A percentile compares a stretch with the other conserved stretches of the same genome.
These are phyloP conservation scores for Saccharomycopsis crataegensis DNA, from an alignment of 1,139 yeast genomes.

Conservation along the genomic window DNA sequence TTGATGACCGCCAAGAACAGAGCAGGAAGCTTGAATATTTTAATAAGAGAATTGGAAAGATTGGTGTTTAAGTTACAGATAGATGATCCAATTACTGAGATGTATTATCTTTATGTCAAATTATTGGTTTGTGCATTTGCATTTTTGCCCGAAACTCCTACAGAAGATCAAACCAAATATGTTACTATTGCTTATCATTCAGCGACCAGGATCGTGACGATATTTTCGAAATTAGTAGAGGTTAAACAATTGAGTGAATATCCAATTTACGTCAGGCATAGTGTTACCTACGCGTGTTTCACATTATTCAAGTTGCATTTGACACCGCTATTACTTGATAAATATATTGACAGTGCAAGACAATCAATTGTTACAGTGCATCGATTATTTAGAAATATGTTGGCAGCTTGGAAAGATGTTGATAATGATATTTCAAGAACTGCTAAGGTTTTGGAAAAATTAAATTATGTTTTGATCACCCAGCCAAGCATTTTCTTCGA, in stretches of 20 bases:
- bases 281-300: slow-evolving; percentile 75
- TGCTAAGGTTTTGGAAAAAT: slow-evolving; percentile 85
- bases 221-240: slow-evolving; percentile 66
- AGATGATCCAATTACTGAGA: slow-evolving; percentile 66
- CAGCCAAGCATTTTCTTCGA: slow-evolving; percentile 77
- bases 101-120: slow-evolving; percentile 70
- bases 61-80: slow-evolving; percentile 55
- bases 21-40: slow-evolving; percentile 66
- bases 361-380: slow-evolving; percentile 93
- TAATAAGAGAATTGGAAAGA: slow-evolving; percentile 73
- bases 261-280: slow-evolving; percentile 82
- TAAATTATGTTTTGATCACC: slow-evolving; percentile 79
- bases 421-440: slow-evolving; percentile 88
- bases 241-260: slow-evolving; percentile 65
- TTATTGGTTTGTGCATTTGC: slow-evolving; percentile 85
- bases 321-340: slow-evolving; percentile 68
- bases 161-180: slow-evolving; percentile 79
- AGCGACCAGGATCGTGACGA: slow-evolving; percentile 76
- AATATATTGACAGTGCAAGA: slow-evolving; percentile 79
- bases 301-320: slow-evolving; percentile 75
- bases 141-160: slow-evolving; percentile 84
- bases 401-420: slow-evolving; percentile 86
- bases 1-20: slow-evolving; percentile 77
- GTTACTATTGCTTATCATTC: slow-evolving; percentile 76
- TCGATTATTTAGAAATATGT: slow-evolving; percentile 74